phyloP scores from a whole-genome alignment of 495 filamentous ascomycete genomes.

The Rhypophila decipiens region DNA sequence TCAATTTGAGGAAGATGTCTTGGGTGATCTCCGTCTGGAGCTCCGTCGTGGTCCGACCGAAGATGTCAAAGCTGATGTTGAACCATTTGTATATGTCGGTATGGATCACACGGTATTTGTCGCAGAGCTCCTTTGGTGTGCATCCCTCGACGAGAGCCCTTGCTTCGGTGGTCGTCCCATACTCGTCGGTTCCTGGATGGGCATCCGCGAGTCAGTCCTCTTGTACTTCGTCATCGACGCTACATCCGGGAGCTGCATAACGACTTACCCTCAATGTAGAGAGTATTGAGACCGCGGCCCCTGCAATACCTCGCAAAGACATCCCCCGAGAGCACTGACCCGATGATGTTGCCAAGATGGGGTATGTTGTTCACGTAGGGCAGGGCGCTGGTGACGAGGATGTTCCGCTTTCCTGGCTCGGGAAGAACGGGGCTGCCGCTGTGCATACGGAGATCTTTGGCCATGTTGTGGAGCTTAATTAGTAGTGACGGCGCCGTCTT shows the following conservation, averaged over 20 bases:
- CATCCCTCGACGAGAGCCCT: slow-evolving; percentile 56
- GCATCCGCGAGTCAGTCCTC: neutral
- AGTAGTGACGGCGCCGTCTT: too few species aligned
- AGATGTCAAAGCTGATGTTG: slow-evolving; percentile 75
- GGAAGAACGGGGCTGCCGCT: slow-evolving; percentile 29
- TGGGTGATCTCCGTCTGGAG: slow-evolving; percentile 83
- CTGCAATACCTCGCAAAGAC: slow-evolving; percentile 45
- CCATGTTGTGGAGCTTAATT: too few species aligned
- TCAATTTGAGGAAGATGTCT: slow-evolving; percentile 71
- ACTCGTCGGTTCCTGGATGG: slow-evolving; percentile 21
- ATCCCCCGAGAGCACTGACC: slow-evolving; percentile 60
- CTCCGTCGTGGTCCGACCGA: slow-evolving; percentile 74
- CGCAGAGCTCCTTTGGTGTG: slow-evolving; percentile 61
- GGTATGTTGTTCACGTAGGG: slow-evolving; percentile 93
- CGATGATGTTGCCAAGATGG: slow-evolving; percentile 85
- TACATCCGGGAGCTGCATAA: neutral
- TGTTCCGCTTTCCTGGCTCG: slow-evolving; percentile 35
- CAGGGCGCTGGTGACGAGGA: slow-evolving; percentile 56
- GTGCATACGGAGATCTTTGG: too few species aligned
- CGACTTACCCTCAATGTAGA: slow-evolving; percentile 44
- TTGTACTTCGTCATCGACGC: neutral
- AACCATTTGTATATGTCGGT: slow-evolving; percentile 72
- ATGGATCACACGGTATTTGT: slow-evolving; percentile 75
- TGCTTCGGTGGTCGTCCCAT: slow-evolving; percentile 70
- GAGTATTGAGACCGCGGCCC: slow-evolving; percentile 33